Evolutionary conservation across 176 grass and related monocot genomes (phyloP).

Genomic region (Eremochloa ophiuroides): DNA sequence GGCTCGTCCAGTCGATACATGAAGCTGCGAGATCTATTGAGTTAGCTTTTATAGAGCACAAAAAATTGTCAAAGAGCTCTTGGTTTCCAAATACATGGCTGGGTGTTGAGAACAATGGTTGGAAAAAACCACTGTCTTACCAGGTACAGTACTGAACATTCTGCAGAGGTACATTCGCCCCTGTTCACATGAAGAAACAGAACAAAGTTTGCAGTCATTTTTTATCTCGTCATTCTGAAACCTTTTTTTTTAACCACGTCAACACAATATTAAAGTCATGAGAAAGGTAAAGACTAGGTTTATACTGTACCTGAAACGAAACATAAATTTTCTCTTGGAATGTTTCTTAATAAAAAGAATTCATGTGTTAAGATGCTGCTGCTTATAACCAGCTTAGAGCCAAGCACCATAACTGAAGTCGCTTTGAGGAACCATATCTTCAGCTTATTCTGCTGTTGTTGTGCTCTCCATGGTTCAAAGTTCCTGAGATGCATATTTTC

Average conservation of each 20-base stretch:
- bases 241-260: background rate
- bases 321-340: background rate
- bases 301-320: background rate
- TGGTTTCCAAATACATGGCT: slow-evolving; percentile 88
- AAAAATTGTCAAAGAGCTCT: slow-evolving; percentile 40
- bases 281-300: background rate
- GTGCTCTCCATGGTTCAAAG: background rate
- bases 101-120: slow-evolving; percentile 82
- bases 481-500: slow-evolving; percentile 11
- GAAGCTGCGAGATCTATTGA: slow-evolving; percentile 93
- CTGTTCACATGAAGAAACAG: background rate
- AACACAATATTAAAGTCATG: background rate
- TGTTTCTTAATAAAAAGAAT: background rate
- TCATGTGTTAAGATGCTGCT: slow-evolving; percentile 14
- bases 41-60: slow-evolving; percentile 70
- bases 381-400: background rate
- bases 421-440: slow-evolving; percentile 22
- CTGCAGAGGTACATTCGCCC: background rate
- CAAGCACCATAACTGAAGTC: slow-evolving; percentile 15
- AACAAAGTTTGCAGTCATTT: background rate
- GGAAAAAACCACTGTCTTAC: slow-evolving; percentile 88
- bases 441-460: slow-evolving; percentile 12
- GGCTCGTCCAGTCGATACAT: slow-evolving; percentile 85
- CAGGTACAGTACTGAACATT: slow-evolving; percentile 49
- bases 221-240: background rate